A percentile compares a stretch with the other conserved stretches of the same genome.
Evolutionary conservation across 306 rosid species (phyloP).

Genomic region (Ochetophila trinervis): DNA sequence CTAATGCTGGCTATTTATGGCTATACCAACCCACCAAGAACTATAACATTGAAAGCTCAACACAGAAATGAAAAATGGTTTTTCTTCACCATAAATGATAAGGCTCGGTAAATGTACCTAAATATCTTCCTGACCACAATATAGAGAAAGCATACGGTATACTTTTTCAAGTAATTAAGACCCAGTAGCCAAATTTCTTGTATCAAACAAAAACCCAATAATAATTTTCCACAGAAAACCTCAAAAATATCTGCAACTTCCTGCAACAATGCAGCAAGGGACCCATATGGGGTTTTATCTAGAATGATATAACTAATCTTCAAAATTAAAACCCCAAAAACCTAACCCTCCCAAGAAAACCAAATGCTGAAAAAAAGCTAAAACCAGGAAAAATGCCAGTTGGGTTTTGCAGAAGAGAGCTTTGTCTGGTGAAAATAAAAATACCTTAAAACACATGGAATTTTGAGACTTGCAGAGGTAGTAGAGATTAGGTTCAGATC

Average conservation of each 20-base stretch:
- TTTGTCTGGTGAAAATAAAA: slow-evolving; percentile 22
- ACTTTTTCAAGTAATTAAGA: slow-evolving; percentile 9
- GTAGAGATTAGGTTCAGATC: slow-evolving; percentile 51
- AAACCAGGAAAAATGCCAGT: slow-evolving; percentile 25
- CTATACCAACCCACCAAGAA: background rate
- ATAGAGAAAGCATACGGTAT: slow-evolving; percentile 8
- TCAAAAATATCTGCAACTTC: slow-evolving; percentile 27
- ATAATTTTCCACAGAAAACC: slow-evolving; percentile 14
- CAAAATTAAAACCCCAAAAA: background rate
- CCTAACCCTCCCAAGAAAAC: slow-evolving; percentile 4
- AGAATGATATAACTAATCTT: background rate
- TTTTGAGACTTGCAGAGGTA: slow-evolving; percentile 52
- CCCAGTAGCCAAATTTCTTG: slow-evolving; percentile 11
- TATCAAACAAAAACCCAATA: slow-evolving; percentile 18
- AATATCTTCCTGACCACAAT: background rate
- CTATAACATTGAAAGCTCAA: slow-evolving; percentile 3
- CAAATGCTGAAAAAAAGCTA: background rate
- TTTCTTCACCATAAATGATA: background rate
- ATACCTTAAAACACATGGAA: slow-evolving; percentile 48
- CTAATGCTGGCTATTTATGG: slow-evolving; percentile 4
- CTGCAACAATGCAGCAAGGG: slow-evolving; percentile 20
- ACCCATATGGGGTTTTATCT: slow-evolving; percentile 30
- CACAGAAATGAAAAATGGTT: background rate
- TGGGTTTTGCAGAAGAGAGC: slow-evolving; percentile 34
- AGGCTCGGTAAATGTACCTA: slow-evolving; percentile 1